Evolutionary conservation across 257 asterid genomes (phyloP), one percentile per base, ranked within the genome.

Genomic region (Gentiana straminea): DNA sequence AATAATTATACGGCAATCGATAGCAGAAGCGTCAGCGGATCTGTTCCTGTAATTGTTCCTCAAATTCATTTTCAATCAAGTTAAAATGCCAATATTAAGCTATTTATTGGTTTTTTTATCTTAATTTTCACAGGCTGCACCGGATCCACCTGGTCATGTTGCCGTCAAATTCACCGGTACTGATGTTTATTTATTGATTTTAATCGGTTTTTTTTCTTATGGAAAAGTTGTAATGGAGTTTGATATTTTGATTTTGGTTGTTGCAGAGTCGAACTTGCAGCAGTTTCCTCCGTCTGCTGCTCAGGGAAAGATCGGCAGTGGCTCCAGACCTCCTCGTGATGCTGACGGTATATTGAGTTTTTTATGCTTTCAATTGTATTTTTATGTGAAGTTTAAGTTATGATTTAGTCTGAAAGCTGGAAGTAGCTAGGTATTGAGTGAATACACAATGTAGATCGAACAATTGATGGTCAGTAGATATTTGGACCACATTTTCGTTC

Each of bases 271-370:
- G 64, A 92, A 81, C 81, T 83, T 87, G 72, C 98, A 92, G 81
- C 81, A 94, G 34, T 92, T 92, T 81, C 95, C 97, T 12, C 94
- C 97, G 49, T 64, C 90, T 5, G 84, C 79, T 57, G 60, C 86
- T 51, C 94, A 83, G 56, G 97, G 95, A 47, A 92, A 91, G 89
- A 87, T 92, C 74, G 69, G 95, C 13, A 80, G 84, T 58, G 86
- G 72, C 41, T 67, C 85, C 54, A 78, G 86, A 44, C 97, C 98
- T n/a, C 98, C 98, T 64, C 96, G 98, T 7, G 98, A 87, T 70
- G 94, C 90, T 1, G 98, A 91, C 55, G 98, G 98, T 91, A 83
- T 46, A 69, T 70, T 52, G 24, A 24, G 10, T 33, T 57, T 33
- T n/a, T 51, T 1, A 49, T 52, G 52, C 24, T 24, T 41, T 41